These are phyloP conservation scores for Diaporthe australafricana DNA, from an alignment of 2,329 filamentous ascomycete genomes.

Conservation along the genomic window DNA sequence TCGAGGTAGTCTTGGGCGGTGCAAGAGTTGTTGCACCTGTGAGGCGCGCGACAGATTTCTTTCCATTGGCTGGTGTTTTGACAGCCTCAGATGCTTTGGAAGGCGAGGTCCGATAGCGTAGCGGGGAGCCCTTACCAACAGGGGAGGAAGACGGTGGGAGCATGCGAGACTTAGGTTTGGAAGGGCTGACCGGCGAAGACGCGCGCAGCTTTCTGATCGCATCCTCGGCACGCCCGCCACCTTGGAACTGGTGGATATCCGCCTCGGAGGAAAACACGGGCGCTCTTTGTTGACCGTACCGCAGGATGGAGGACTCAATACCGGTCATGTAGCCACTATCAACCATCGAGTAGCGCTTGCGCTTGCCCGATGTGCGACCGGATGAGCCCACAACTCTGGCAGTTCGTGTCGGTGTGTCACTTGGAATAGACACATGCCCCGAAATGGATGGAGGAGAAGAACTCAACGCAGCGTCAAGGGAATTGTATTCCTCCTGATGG, in stretches of 20 bases:
- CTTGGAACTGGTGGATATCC: slow-evolving; percentile 82
- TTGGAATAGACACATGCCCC: slow-evolving; percentile 56
- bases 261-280: slow-evolving; percentile 69
- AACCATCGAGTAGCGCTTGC: slow-evolving; percentile 78
- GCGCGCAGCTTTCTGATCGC: slow-evolving; percentile 94
- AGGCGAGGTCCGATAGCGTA: slow-evolving; percentile 33
- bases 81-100: slow-evolving; percentile 14
- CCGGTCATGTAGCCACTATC: slow-evolving; percentile 99
- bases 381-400: slow-evolving; percentile 58
- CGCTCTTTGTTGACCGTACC: slow-evolving; percentile 68
- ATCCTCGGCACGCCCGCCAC: slow-evolving; percentile 86
- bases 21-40: slow-evolving; percentile 31
- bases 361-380: slow-evolving; percentile 58
- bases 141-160: slow-evolving; percentile 37
- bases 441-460: slow-evolving; percentile 82
- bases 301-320: slow-evolving; percentile 82
- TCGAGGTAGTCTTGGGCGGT: slow-evolving; percentile 35
- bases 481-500: slow-evolving; percentile 37
- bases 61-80: slow-evolving; percentile 34
- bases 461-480: slow-evolving; percentile 31
- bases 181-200: slow-evolving; percentile 93
- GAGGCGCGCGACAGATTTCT: slow-evolving; percentile 23
- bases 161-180: slow-evolving; percentile 60
- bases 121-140: slow-evolving; percentile 33
- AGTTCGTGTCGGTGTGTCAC: slow-evolving; percentile 81